Base-by-base conservation (phyloP, 192 early-diverging fungal species). In the Coemansia sp. region DNA sequence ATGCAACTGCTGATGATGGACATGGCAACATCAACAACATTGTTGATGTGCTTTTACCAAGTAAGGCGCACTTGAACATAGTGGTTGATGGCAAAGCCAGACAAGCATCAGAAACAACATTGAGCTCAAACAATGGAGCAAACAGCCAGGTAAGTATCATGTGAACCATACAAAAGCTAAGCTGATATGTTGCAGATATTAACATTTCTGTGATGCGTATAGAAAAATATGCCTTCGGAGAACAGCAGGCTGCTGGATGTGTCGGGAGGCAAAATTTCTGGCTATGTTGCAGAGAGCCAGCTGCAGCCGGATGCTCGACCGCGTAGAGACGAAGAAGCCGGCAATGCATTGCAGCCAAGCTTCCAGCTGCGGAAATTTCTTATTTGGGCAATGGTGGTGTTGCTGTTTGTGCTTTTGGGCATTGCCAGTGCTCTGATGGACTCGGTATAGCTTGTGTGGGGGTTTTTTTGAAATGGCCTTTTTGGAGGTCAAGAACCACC, bases 21-120 rank as follows among this genome's bases (percentile, higher is more conserved):
- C 41, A 46, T 37, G 72, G 72, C 20, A 76, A 76, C 40, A 50
- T 51, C 10, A 76, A 76, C 59, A 76, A 76, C 21, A 39, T 76
- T 30, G 35, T 69, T 21, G 39, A 39, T 21, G 72, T 75, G 46
- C 31, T 18, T 6, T 16, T n/a, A 10, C 37, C 33, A 33, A 21
- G 16, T 10, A 30, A 47, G 14, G 19, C 31, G 44, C 10, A 33
- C 10, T 51, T 48, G 26, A 51, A 50, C 12, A 55, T 35, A 16
- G 46, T 51, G 19, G 19, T 58, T 23, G 37, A 60, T 14, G 30
- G 40, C 45, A 30, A 46, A 18, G 18, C 12, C 4, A 15, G 28
- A 12, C 30, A 44, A 13, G 36, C 57, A 38, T 31, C 26, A 10
- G 48, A 42, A 26, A 50, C 12, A 2, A 49, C 35, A 36, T 36